These are phyloP conservation scores for Pichia sp. DNA, from an alignment of 1,139 yeast genomes.

Conservation along the genomic window DNA sequence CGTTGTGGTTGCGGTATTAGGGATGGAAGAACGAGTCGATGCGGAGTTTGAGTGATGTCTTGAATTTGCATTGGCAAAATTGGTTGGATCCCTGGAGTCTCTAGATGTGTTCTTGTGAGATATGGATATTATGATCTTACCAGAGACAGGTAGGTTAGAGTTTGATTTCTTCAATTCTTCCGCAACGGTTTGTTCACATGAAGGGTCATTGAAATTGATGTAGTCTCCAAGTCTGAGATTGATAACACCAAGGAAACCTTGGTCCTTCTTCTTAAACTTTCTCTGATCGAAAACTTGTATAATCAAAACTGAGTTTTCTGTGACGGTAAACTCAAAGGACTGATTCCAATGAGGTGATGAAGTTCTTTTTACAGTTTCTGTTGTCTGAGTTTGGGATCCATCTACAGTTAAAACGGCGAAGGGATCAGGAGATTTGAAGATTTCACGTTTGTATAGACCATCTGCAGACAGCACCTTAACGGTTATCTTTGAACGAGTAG, in stretches of 20 bases:
- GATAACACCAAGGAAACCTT: constrained; percentile 96
- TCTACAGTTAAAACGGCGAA: constrained; percentile 96
- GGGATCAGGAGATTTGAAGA: constrained; percentile 94
- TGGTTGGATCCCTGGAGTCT: constrained; percentile 26
- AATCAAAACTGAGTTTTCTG: constrained; percentile 78
- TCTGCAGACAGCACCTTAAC: constrained; percentile 94
- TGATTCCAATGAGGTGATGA: constrained; percentile 98
- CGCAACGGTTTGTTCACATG: constrained; percentile 78
- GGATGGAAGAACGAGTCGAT: not conserved
- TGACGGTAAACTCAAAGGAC: constrained; percentile 67
- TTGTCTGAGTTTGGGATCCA: constrained; percentile 93
- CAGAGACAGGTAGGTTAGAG: constrained; percentile 87
- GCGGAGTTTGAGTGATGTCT: constrained; percentile 1
- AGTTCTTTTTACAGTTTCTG: constrained; percentile 89
- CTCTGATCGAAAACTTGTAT: constrained; percentile 96
- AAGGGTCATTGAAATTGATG: constrained; percentile 54
- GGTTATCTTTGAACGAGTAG: constrained; percentile 33
- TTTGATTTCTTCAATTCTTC: constrained; percentile 88
- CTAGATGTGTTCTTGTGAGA: constrained; percentile 34
- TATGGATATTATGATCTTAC: constrained; percentile 76
- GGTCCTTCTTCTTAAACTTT: constrained; percentile 96
- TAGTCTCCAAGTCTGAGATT: constrained; percentile 88
- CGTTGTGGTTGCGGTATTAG: not conserved
- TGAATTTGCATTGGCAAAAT: constrained; percentile 12
- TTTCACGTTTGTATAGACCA: constrained; percentile 90